phyloP scores from a whole-genome alignment of 345 rosid species.

The Hibiscus tridactylites region DNA sequence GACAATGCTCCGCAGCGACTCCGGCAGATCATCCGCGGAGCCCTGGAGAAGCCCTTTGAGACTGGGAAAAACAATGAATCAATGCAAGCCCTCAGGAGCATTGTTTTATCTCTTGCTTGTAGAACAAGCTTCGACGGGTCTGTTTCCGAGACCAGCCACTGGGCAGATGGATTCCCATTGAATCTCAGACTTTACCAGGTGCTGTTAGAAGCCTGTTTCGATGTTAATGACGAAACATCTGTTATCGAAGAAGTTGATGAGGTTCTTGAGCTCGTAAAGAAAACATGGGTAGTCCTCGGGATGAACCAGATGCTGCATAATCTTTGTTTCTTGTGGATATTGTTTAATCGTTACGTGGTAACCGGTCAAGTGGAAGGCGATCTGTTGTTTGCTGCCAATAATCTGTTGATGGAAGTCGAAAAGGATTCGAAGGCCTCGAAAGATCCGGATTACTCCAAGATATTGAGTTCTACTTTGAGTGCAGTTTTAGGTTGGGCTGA shows the following conservation, averaged over 20 bases:
- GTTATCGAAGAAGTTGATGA: constrained; percentile 86
- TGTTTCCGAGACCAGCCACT: constrained; percentile 48
- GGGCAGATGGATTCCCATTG: constrained; percentile 96
- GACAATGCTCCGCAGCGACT: constrained; percentile 17
- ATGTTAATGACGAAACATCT: constrained; percentile 58
- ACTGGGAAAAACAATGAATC: neutral
- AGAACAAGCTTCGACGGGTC: constrained; percentile 66
- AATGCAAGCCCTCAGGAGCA: neutral
- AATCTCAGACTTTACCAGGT: constrained; percentile 77
- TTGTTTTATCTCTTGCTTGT: constrained; percentile 43
- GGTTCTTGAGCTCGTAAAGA: constrained; percentile 86
- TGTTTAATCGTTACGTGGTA: constrained; percentile 70
- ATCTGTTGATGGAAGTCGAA: constrained; percentile 74
- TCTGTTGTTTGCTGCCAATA: constrained; percentile 66
- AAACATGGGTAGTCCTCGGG: constrained; percentile 90
- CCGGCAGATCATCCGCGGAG: neutral
- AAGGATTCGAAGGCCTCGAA: constrained; percentile 83
- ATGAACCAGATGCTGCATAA: constrained; percentile 81
- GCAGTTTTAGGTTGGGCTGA: constrained; percentile 94
- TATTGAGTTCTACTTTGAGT: constrained; percentile 77
- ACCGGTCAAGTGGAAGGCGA: constrained; percentile 76
- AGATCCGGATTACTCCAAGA: constrained; percentile 78
- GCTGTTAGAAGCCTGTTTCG: constrained; percentile 83
- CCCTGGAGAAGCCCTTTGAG: neutral
- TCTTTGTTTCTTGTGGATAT: constrained; percentile 83